Base-by-base conservation (phyloP, 75 land plant genomes). In the Selaginella moellendorffii region DNA sequence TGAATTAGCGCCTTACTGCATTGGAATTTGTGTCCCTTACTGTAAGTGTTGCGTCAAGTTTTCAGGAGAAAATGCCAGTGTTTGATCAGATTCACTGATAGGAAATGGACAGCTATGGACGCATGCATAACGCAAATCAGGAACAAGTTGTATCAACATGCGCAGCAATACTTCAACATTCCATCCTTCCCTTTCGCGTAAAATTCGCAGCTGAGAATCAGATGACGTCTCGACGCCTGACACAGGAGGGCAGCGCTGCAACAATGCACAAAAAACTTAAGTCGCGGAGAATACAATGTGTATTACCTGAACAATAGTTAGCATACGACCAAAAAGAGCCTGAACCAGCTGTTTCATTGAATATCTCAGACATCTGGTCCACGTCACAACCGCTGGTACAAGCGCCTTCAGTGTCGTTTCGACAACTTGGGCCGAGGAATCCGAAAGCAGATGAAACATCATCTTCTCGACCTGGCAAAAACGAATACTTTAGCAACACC, bases 121-220 rank as follows among this genome's bases (percentile, higher is more conserved):
- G 63, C 80, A 83, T 67, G 70, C 75, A 29, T 78, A 70, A 53
- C 68, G 64, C 64, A 88, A 70, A 63, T 76, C 78, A 22, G 96
- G 90, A 66, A 92, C 81, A 72, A 92, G 71, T 52, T 81, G 82
- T 20, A 36, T 63, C 30, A 92, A 69, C 84, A 92, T 67, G 30
- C 83, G 80, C 27, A 92, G 61, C 25, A 92, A 70, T 61, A 85
- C 89, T 79, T 88, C 95, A 71, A 88, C 30, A 62, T 83, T 88
- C 97, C 97, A 92, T 19, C 97, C 80, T 62, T 92, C 97, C 63
- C 87, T 64, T 71, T 92, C 97, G 36, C 97, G 95, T 23, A 92
- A 72, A 74, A 78, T 83, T 65, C 80, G 86, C 27, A 92, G 81
- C 28, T 85, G 79, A 31, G 86, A 76, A 58, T 92, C 95, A 29